Evolutionary conservation across 1,284 basidiomycete species (phyloP), one percentile per base, ranked within the genome.

Genomic region (Ustilago sp.): DNA sequence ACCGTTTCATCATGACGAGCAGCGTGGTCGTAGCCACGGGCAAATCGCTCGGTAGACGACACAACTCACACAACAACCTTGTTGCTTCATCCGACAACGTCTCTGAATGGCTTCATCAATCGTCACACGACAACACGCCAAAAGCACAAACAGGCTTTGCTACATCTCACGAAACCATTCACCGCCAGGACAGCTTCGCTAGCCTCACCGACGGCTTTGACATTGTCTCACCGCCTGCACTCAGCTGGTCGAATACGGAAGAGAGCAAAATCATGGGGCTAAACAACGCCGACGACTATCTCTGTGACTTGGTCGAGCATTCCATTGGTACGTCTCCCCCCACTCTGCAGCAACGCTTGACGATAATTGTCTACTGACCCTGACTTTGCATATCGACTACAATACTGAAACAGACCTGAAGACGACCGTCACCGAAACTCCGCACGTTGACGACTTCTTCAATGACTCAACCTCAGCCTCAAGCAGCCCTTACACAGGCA

Each of bases 401-500:
- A 13, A 6, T 17, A 56, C 34, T 12, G 32, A 48, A 55, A 70
- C 64, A 79, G 77, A 73, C 32, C 43, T 67, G 17, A 77, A 77
- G 50, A 39, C 65, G 6, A 66, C 60, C 0, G 66, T 77, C 34
- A 73, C 70, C 3, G 69, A 69, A 19, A 70, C 74, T 6, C 45
- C 77, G 8, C 72, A 79, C 31, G 59, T 79, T 12, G 77, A 79
- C 36, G 74, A 77, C 63, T 70, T 79, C 17, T 71, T 80, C 68
- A 56, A 65, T 50, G 72, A 77, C 36, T 54, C 55, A 23, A 28
- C 36, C 11, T 77, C 74, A n/a, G 56, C 28, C 19, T 58, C 67
- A 1, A 74, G 71, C 55, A 74, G 74, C 58, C 66, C 65, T 11
- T 67, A 68, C 63, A 65, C 38, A 34, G 60, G 53, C 23, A 52